Percentiles rank a stretch among this genome's conserved stretches.
Conservation (phyloP, 805 yeast species). For the Schwanniomyces pseudopolymorphus region DNA sequence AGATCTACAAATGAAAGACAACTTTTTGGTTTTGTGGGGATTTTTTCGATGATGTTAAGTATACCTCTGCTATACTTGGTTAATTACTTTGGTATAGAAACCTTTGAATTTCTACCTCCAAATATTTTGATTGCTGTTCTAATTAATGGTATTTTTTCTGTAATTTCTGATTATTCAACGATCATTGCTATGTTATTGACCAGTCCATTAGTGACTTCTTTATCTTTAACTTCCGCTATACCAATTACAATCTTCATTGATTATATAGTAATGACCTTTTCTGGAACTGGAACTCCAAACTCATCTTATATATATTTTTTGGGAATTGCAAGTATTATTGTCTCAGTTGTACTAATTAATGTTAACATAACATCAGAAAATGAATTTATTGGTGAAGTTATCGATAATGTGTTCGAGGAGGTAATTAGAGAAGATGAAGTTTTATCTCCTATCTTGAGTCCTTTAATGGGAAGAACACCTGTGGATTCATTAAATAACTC, state of each 20-base stretch:
- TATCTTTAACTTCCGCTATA: slow-evolving; percentile 51
- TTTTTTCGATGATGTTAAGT: slow-evolving; percentile 38
- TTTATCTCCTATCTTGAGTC: slow-evolving; percentile 48
- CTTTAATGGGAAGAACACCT: slow-evolving; percentile 24
- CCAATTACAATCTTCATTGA: slow-evolving; percentile 54
- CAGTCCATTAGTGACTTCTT: slow-evolving; percentile 52
- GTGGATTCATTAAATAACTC: neutral
- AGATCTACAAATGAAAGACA: slow-evolving; percentile 45
- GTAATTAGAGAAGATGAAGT: slow-evolving; percentile 47
- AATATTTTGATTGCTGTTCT: slow-evolving; percentile 33
- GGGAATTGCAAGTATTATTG: slow-evolving; percentile 48
- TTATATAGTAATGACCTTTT: slow-evolving; percentile 30
- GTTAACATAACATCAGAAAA: slow-evolving; percentile 42
- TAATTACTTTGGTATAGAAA: slow-evolving; percentile 38
- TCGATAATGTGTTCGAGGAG: slow-evolving; percentile 48
- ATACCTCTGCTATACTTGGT: slow-evolving; percentile 39
- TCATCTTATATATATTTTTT: slow-evolving; percentile 34
- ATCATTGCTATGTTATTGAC: slow-evolving; percentile 53
- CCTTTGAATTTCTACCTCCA: slow-evolving; percentile 46
- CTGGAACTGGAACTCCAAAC: slow-evolving; percentile 17
- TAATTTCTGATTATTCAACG: slow-evolving; percentile 49
- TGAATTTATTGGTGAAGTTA: slow-evolving; percentile 45
- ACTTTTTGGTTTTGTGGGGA: slow-evolving; percentile 49
- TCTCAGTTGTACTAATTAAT: slow-evolving; percentile 48
- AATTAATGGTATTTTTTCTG: slow-evolving; percentile 44